phyloP scores from a whole-genome alignment of 768 basidiomycete genomes.

The Cystofilobasidium macerans region DNA sequence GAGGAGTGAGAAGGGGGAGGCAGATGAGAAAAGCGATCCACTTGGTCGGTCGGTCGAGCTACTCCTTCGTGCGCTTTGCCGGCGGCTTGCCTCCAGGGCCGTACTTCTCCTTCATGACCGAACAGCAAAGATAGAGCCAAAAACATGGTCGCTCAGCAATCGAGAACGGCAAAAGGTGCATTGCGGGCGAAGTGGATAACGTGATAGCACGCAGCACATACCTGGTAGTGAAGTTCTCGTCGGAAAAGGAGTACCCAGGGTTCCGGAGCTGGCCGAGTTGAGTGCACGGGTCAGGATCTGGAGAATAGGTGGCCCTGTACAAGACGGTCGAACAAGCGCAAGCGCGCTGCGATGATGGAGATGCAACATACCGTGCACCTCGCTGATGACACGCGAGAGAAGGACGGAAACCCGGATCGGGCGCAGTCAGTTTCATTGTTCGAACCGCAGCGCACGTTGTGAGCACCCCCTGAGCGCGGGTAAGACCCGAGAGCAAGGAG shows the following conservation, averaged over 20 bases:
- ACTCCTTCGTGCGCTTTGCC: not conserved
- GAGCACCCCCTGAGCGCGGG: too few relatives aligned
- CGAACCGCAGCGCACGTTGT: too few relatives aligned
- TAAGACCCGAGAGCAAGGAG: too few relatives aligned
- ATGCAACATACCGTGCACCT: slow-evolving; percentile 8
- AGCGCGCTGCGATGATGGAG: not conserved
- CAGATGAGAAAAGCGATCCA: too few relatives aligned
- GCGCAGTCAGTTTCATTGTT: not conserved
- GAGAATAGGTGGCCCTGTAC: too few relatives aligned
- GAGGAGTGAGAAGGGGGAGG: not conserved
- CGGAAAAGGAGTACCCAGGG: slow-evolving; percentile 91
- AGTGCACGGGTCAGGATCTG: too few relatives aligned
- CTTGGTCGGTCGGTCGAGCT: not conserved
- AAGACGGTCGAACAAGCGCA: too few relatives aligned
- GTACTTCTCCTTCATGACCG: slow-evolving; percentile 1
- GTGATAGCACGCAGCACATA: not conserved
- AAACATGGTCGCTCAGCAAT: too few relatives aligned
- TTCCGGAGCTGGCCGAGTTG: slow-evolving; percentile 73
- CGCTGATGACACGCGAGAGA: not conserved
- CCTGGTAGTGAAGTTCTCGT: slow-evolving; percentile 43
- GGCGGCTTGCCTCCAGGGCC: slow-evolving; percentile 8
- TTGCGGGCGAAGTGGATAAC: not conserved
- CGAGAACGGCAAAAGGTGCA: not conserved
- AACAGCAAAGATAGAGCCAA: too few relatives aligned
- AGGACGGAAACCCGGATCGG: not conserved